phyloP scores from a whole-genome alignment of 2,329 filamentous ascomycete genomes.

The Aspergillus aculeatus region DNA sequence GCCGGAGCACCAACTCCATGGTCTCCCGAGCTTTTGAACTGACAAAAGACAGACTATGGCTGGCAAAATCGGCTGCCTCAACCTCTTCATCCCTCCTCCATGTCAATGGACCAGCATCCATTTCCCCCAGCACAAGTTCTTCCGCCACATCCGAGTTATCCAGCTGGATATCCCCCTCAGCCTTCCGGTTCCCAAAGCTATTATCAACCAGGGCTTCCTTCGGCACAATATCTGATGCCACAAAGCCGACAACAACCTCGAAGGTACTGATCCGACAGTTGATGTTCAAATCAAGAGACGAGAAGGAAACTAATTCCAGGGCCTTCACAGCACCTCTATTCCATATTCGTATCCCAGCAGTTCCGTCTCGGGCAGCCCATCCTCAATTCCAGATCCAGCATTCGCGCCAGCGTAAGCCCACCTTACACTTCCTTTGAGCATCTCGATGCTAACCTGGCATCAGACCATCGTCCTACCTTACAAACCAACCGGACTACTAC shows the following conservation, averaged over 20 bases:
- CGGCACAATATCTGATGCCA: constrained; percentile 21
- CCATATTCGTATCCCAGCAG: constrained; percentile 22
- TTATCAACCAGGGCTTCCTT: constrained; percentile 21
- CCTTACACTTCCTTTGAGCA: neutral
- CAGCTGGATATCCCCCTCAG: constrained; percentile 27
- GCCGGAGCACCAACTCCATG: constrained; percentile 3
- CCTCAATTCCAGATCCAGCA: constrained; percentile 23
- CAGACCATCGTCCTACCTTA: constrained; percentile 35
- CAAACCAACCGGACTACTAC: constrained; percentile 36
- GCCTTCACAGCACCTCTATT: constrained; percentile 18
- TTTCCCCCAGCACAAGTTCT: constrained; percentile 28
- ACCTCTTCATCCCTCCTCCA: constrained; percentile 27
- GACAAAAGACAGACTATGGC: constrained; percentile 27
- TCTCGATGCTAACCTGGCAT: constrained; percentile 10
- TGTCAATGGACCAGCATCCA: constrained; percentile 27
- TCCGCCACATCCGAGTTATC: constrained; percentile 22
- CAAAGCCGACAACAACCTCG: constrained; percentile 20
- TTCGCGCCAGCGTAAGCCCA: constrained; percentile 26
- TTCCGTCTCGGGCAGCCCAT: constrained; percentile 20
- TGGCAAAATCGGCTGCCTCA: constrained; percentile 33
- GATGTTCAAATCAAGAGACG: neutral
- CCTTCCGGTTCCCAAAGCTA: constrained; percentile 21
- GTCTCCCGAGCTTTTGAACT: constrained; percentile 6
- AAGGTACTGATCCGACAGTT: constrained; percentile 18
- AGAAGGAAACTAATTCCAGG: constrained; percentile 1